Base-by-base conservation (phyloP, 306 rosid genomes). In the Pterocarpus macrocarpus region DNA sequence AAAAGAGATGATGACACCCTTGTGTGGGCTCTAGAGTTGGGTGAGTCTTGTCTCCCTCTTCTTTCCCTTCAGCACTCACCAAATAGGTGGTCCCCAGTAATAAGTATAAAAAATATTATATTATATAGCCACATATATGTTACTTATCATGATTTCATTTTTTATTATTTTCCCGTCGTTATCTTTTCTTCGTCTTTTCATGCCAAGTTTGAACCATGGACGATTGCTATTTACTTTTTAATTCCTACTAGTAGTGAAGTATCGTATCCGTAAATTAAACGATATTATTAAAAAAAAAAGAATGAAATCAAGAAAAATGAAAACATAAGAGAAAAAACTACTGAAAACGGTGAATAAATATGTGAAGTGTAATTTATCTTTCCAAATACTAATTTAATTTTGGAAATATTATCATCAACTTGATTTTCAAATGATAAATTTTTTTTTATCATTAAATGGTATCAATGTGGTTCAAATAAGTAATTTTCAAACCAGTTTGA, bases 1-100 rank as follows among this genome's bases (percentile, higher is more conserved):
- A 75, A 30, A 32, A 59, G 52, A 75, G 79, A 75, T 75, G 58
- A 75, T 75, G 70, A 75, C 59, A 47, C 45, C 56, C 80, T 75
- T 58, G 58, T 62, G 79, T 28, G 33, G 57, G 62, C 57, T 39
- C 69, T 59, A n/a, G 67, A 53, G 22, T 64, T 69, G 35, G 14
- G 1, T 52, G 58, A 13, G 57, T 52, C 57, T 15, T 52, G 22
- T 52, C 58, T 52, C 9, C 17, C 17, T n/a, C 32, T 5, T n/a
- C 8, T n/a, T 70, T 47, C n/a, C 44, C 41, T 49, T 49, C 61
- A 14, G 28, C 57, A 47, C 74, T 69, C 22, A 50, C 33, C 76
- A 12, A 49, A 32, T 71, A 33, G 3, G 14, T 14, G 56, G 76
- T 30, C 76, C 76, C 76, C 7, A 50, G 5, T 58, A 22, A 57